A percentile compares a stretch with the other conserved stretches of the same genome.
Conservation (phyloP, 2,329 filamentous ascomycete genomes). For the Apiospora phragmitis region DNA sequence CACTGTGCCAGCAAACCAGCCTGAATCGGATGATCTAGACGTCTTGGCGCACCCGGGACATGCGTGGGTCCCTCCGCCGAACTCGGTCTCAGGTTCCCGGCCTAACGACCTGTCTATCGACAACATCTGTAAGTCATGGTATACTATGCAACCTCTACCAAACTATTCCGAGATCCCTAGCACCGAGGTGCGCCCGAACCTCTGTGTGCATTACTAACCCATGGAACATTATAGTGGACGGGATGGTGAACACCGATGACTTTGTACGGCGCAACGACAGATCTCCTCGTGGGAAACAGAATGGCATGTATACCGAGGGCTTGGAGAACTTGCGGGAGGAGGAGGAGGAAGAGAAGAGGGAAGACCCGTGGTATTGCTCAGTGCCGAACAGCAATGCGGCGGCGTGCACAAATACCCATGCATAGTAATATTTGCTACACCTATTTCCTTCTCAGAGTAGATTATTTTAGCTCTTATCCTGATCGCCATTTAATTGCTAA, state of each 20-base stretch:
- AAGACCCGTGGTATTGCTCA: neutral
- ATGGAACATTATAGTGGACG: neutral
- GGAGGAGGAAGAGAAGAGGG: neutral
- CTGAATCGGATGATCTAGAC: neutral
- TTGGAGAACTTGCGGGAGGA: neutral
- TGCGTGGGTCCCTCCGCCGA: neutral
- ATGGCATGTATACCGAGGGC: neutral
- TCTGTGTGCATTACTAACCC: neutral
- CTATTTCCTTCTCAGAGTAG: neutral
- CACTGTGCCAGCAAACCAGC: neutral
- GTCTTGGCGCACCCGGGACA: neutral
- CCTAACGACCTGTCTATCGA: neutral
- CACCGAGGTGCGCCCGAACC: neutral
- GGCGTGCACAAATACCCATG: neutral
- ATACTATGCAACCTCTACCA: neutral
- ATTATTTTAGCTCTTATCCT: neutral
- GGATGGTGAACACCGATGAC: neutral
- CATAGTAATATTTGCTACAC: neutral
- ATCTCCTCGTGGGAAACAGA: neutral
- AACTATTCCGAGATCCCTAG: neutral
- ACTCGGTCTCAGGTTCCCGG: neutral
- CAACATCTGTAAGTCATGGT: neutral
- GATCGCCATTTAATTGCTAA: neutral
- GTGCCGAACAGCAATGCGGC: neutral
- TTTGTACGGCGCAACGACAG: neutral